These are phyloP conservation scores for Podaxis sp. DNA, from an alignment of 768 basidiomycete genomes.

Conservation along the genomic window DNA sequence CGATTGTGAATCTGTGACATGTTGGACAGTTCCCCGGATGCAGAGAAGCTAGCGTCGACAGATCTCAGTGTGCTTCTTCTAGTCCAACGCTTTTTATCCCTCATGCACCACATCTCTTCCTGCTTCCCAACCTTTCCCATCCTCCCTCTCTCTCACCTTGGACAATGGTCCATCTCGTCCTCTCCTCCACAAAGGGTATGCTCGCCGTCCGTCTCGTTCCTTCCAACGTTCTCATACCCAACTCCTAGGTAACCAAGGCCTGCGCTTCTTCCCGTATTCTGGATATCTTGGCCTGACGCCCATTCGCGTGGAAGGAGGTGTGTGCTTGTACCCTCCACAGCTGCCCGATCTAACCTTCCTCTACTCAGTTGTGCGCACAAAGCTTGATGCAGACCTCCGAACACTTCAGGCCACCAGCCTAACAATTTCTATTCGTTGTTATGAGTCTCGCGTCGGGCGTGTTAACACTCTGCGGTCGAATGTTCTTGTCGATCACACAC, in stretches of 20 bases:
- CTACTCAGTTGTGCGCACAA: slow-evolving; percentile 62
- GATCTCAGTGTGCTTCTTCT: slow-evolving; percentile 35
- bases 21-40: slow-evolving; percentile 22
- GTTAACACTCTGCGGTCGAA: slow-evolving; percentile 57
- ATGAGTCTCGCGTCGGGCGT: slow-evolving; percentile 71
- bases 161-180: slow-evolving; percentile 66
- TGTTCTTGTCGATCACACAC: slow-evolving; percentile 63
- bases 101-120: slow-evolving; percentile 31
- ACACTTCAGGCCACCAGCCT: slow-evolving; percentile 65
- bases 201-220: slow-evolving; percentile 2
- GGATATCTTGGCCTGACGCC: slow-evolving; percentile 84
- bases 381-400: slow-evolving; percentile 67
- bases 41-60: slow-evolving; percentile 33
- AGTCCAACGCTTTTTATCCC: slow-evolving; percentile 40
- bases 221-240: slow-evolving; percentile 9
- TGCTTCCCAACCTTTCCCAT: slow-evolving; percentile 27
- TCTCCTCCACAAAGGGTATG: slow-evolving; percentile 59
- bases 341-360: slow-evolving; percentile 14
- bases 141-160: slow-evolving; percentile 24
- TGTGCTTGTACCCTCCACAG: slow-evolving; percentile 24
- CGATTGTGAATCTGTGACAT: slow-evolving; percentile 26
- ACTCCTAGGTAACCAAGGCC: slow-evolving; percentile 56
- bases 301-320: slow-evolving; percentile 74
- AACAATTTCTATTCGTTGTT: slow-evolving; percentile 77
- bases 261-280: slow-evolving; percentile 69